phyloP scores from a whole-genome alignment of 2,329 filamentous ascomycete genomes.

The Calonectria montana region DNA sequence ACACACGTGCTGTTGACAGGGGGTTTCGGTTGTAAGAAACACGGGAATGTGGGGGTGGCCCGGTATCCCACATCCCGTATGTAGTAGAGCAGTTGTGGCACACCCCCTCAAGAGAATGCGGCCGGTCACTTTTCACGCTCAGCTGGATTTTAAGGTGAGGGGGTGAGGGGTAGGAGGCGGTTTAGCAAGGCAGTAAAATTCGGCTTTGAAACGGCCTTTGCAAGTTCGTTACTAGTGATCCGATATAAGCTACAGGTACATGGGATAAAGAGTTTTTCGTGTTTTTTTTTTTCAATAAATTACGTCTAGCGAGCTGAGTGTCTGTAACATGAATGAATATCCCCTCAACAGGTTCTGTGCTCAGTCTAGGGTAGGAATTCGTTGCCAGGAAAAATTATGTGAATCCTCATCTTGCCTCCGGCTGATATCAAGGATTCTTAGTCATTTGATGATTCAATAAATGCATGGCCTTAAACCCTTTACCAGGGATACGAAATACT shows the following conservation, averaged over 20 bases:
- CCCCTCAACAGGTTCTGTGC: not conserved
- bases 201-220: not conserved
- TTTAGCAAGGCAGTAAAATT: not conserved
- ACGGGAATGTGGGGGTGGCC: not conserved
- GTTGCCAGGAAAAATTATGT: too few species aligned
- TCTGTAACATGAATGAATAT: too few species aligned
- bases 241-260: too few species aligned
- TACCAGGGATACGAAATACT: not conserved
- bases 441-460: not conserved
- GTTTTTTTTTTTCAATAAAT: too few species aligned
- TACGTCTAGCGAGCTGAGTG: too few species aligned
- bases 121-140: not conserved
- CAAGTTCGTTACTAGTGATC: not conserved
- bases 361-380: not conserved
- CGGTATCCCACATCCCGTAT: constrained; percentile 12
- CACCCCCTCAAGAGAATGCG: not conserved
- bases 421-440: too few species aligned
- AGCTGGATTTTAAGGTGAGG: not conserved
- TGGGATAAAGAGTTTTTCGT: not conserved
- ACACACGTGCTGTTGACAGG: not conserved
- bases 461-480: too few species aligned
- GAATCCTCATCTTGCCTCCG: too few species aligned
- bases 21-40: not conserved
- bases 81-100: not conserved
- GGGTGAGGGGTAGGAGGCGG: not conserved